phyloP scores from a whole-genome alignment of 2,329 filamentous ascomycete species.

The Fusarium sp. region DNA sequence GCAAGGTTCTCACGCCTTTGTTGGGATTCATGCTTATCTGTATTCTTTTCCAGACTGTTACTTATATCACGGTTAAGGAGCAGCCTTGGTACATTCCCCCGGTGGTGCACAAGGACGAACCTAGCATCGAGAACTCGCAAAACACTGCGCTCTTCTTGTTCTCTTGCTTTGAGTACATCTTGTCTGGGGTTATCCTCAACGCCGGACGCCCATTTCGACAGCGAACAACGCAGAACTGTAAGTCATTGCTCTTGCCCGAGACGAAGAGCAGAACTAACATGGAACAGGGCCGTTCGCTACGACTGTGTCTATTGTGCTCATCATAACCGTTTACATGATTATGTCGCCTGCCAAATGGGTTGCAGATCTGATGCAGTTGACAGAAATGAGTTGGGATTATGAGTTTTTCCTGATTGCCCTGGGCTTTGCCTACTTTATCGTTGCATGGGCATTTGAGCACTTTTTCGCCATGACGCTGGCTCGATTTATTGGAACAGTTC shows the following conservation, averaged over 20 bases:
- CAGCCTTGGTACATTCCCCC: conserved; percentile 93
- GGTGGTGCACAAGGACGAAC: conserved; percentile 79
- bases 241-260: conserved; percentile 47
- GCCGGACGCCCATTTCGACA: conserved; percentile 93
- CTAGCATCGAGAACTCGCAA: conserved; percentile 90
- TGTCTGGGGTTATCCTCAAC: conserved; percentile 88
- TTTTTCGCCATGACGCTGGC: conserved; percentile 78
- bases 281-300: conserved; percentile 81
- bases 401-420: conserved; percentile 78
- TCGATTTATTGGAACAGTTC: conserved; percentile 73
- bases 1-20: conserved; percentile 90
- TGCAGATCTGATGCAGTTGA: conserved; percentile 85
- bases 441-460: conserved; percentile 80
- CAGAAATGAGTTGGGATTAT: conserved; percentile 79
- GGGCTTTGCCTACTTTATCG: conserved; percentile 75
- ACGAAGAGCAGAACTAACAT: conserved; percentile 6
- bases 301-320: conserved; percentile 77
- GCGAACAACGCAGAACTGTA: conserved; percentile 82
- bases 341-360: conserved; percentile 79
- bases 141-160: conserved; percentile 92
- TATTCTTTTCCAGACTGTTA: conserved; percentile 80
- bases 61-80: conserved; percentile 79
- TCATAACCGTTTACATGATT: conserved; percentile 83
- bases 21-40: conserved; percentile 89
- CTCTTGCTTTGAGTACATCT: conserved; percentile 94